phyloP scores from a whole-genome alignment of 805 yeast genomes.

The Kregervanrija fluxuum region DNA sequence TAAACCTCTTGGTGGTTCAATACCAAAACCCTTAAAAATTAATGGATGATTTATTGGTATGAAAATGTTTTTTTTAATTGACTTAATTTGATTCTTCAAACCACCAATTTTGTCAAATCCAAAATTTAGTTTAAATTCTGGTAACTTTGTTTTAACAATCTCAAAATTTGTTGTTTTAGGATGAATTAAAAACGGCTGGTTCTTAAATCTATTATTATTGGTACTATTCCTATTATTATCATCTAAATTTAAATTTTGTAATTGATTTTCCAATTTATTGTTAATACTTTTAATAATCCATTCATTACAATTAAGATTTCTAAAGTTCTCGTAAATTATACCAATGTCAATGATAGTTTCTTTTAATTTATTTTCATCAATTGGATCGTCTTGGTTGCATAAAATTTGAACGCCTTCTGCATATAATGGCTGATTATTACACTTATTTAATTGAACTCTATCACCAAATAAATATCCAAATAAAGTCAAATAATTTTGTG shows the following conservation, averaged over 20 bases:
- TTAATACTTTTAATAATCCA: constrained; percentile 10
- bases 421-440: constrained; percentile 41
- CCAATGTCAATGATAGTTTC: constrained; percentile 48
- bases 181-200: constrained; percentile 18
- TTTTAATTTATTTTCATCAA: constrained; percentile 28
- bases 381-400: not conserved
- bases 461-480: constrained; percentile 25
- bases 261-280: constrained; percentile 19
- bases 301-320: constrained; percentile 26
- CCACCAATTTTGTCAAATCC: constrained; percentile 62
- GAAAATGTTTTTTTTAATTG: constrained; percentile 60
- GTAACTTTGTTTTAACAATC: constrained; percentile 28
- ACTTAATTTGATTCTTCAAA: constrained; percentile 50
- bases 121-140: constrained; percentile 32
- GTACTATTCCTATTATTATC: not conserved
- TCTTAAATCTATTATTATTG: not conserved
- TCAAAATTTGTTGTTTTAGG: constrained; percentile 28
- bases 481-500: constrained; percentile 14
- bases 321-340: constrained; percentile 39
- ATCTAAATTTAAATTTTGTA: constrained; percentile 18
- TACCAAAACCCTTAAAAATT: constrained; percentile 76
- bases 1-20: constrained; percentile 88
- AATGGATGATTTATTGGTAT: constrained; percentile 76
- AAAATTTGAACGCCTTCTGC: constrained; percentile 16
- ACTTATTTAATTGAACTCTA: constrained; percentile 35